Evolutionary conservation across 192 early-diverging fungal genomes (phyloP).

Genomic region (Coemansia sp.): DNA sequence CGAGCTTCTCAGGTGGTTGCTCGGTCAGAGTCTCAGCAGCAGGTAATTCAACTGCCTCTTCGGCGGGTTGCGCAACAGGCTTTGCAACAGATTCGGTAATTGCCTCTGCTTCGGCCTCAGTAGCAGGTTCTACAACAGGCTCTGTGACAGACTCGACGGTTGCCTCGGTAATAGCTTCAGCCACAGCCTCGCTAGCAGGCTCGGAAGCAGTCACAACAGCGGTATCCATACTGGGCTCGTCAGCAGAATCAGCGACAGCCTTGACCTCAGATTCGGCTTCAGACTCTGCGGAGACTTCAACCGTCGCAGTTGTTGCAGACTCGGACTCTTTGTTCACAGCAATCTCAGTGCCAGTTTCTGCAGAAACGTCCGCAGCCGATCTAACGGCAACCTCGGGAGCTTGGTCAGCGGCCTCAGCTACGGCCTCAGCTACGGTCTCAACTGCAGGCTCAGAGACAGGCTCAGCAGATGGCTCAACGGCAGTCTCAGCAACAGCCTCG

Average conservation of each 20-base stretch:
- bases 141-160: constrained; percentile 4
- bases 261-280: neutral
- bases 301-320: no score
- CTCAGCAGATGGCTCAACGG: constrained; percentile 2
- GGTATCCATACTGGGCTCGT: neutral
- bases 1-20: neutral
- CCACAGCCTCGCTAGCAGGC: neutral
- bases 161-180: constrained; percentile 4
- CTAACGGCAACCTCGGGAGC: neutral
- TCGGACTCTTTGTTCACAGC: no score
- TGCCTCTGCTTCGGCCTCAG: neutral
- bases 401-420: neutral
- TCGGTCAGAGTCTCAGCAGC: neutral
- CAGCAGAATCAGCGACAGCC: constrained; percentile 1
- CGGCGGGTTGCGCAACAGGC: neutral
- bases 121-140: neutral
- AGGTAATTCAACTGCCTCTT: neutral
- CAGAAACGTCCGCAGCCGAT: no score
- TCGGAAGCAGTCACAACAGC: neutral
- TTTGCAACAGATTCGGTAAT: neutral
- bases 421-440: constrained; percentile 2
- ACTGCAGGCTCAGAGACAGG: neutral
- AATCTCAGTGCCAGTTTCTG: no score
- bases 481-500: neutral
- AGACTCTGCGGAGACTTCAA: neutral